Percentiles rank a stretch among this genome's conserved stretches.
Evolutionary conservation across 305 asterid genomes (phyloP).

Genomic region (Solanum hybrid): DNA sequence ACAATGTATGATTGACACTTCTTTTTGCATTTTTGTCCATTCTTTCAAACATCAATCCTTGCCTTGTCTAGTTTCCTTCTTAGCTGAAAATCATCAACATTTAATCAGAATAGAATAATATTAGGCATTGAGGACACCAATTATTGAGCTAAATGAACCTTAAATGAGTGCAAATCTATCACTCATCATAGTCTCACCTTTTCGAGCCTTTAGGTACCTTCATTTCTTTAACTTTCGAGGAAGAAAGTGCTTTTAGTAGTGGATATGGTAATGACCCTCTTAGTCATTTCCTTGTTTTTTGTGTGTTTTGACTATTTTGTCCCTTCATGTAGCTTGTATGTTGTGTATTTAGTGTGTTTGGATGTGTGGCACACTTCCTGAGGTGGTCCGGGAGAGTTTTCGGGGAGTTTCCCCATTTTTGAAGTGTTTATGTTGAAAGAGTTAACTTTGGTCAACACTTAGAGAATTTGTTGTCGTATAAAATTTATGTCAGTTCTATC

Average conservation of each 20-base stretch:
- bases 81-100: background rate
- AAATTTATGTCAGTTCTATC: background rate
- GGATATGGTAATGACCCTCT: background rate
- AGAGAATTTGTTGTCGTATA: background rate
- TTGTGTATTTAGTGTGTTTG: background rate
- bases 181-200: background rate
- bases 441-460: background rate
- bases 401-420: background rate
- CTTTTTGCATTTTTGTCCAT: background rate
- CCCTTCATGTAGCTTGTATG: background rate
- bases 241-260: background rate
- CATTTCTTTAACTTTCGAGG: background rate
- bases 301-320: background rate
- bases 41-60: background rate
- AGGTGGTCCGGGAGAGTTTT: background rate
- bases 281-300: background rate
- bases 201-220: background rate
- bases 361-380: background rate
- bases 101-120: no score
- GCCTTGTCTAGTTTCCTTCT: background rate
- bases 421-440: background rate
- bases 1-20: background rate
- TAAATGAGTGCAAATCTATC: background rate
- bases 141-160: background rate
- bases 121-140: background rate